Percentiles rank a stretch among this genome's conserved stretches.
Evolutionary conservation across 2,329 filamentous ascomycete species (phyloP).

Genomic region (Fusarium sp.): DNA sequence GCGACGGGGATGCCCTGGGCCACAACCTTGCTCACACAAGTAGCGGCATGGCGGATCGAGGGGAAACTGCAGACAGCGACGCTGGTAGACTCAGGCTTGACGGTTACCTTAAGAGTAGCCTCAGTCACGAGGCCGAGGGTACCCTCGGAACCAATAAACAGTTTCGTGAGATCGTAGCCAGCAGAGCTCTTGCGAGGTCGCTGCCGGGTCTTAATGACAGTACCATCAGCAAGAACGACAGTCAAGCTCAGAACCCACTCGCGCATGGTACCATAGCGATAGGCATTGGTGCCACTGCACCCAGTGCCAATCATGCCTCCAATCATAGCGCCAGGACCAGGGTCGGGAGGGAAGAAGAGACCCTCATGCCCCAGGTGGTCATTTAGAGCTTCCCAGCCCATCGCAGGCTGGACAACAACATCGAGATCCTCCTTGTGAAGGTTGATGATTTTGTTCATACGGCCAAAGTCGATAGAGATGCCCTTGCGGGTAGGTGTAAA

Average conservation of each 20-base stretch:
- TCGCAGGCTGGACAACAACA: slow-evolving; percentile 80
- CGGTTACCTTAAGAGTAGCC: slow-evolving; percentile 86
- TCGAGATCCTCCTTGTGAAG: slow-evolving; percentile 83
- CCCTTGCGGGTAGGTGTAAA: slow-evolving; percentile 85
- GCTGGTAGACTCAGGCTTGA: slow-evolving; percentile 79
- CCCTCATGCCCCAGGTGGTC: slow-evolving; percentile 77
- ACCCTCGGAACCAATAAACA: slow-evolving; percentile 92
- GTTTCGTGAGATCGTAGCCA: slow-evolving; percentile 88
- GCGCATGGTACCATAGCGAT: slow-evolving; percentile 93
- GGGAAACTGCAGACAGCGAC: slow-evolving; percentile 77
- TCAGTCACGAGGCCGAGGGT: slow-evolving; percentile 93
- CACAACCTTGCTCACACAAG: slow-evolving; percentile 84
- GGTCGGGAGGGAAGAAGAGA: slow-evolving; percentile 92
- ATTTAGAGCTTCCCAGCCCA: slow-evolving; percentile 89
- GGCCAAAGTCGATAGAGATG: slow-evolving; percentile 84
- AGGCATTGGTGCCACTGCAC: slow-evolving; percentile 84
- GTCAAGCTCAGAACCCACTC: slow-evolving; percentile 92
- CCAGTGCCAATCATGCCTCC: slow-evolving; percentile 86
- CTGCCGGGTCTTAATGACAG: slow-evolving; percentile 88
- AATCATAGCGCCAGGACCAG: slow-evolving; percentile 91
- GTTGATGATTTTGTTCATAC: slow-evolving; percentile 83
- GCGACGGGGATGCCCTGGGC: slow-evolving; percentile 84
- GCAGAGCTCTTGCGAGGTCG: slow-evolving; percentile 89
- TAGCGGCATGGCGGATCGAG: slow-evolving; percentile 74
- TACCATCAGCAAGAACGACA: slow-evolving; percentile 89